Percentiles rank a stretch among this genome's conserved stretches.
Evolutionary conservation across 2,329 filamentous ascomycete genomes (phyloP).

Genomic region (Fusarium floridanum): DNA sequence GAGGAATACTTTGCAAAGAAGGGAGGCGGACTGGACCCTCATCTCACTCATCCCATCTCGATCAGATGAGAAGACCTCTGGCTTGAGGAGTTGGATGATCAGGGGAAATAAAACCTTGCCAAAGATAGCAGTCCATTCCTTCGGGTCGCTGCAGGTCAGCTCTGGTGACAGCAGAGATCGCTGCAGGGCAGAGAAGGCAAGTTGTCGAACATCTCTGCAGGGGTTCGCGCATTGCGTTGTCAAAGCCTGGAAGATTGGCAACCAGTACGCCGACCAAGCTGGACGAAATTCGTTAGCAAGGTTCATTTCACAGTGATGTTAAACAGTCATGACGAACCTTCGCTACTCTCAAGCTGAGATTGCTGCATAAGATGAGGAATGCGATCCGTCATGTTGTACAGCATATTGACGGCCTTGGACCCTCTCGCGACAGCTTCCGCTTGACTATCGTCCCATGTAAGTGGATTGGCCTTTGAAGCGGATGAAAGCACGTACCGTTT

Average conservation of each 20-base stretch:
- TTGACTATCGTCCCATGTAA: constrained; percentile 40
- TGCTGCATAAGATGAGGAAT: constrained; percentile 91
- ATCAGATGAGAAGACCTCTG: constrained; percentile 93
- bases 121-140: constrained; percentile 96
- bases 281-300: constrained; percentile 26
- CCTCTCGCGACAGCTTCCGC: constrained; percentile 77
- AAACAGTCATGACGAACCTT: constrained; percentile 67
- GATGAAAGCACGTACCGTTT: constrained; percentile 39
- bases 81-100: constrained; percentile 87
- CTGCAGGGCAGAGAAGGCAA: constrained; percentile 88
- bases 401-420: constrained; percentile 82
- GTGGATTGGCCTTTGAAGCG: not conserved
- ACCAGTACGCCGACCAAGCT: constrained; percentile 99
- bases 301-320: not conserved
- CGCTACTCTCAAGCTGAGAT: constrained; percentile 88
- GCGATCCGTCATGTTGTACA: constrained; percentile 84
- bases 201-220: constrained; percentile 90
- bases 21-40: constrained; percentile 87
- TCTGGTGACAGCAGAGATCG: constrained; percentile 87
- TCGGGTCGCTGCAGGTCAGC: constrained; percentile 84
- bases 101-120: constrained; percentile 93
- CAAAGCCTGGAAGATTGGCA: constrained; percentile 90
- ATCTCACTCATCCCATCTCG: constrained; percentile 96
- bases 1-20: constrained; percentile 95
- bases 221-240: constrained; percentile 94